These are phyloP conservation scores for Schwanniomyces occidentalis DNA, from an alignment of 805 yeast species.

Conservation along the genomic window DNA sequence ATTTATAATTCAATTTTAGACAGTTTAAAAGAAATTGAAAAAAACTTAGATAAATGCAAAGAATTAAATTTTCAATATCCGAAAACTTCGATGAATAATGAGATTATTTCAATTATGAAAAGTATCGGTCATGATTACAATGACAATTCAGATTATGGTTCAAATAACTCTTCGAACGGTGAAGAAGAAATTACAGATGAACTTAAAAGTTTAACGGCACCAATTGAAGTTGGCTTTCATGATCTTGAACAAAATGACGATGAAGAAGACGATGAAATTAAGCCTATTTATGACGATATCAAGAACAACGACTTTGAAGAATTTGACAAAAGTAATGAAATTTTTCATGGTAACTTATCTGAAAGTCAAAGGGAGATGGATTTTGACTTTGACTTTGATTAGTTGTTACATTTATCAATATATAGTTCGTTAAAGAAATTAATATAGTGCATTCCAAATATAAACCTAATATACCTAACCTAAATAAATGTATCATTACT, in stretches of 20 bases:
- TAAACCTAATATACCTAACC: too few relatives aligned
- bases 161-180: not conserved
- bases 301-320: not conserved
- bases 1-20: slow-evolving; percentile 9
- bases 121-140: slow-evolving; percentile 3
- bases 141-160: slow-evolving; percentile 2
- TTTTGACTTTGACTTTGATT: slow-evolving; percentile 9
- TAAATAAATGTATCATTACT: too few relatives aligned
- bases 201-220: not conserved
- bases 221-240: too few relatives aligned
- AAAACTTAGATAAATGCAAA: slow-evolving; percentile 22
- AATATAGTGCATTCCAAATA: too few relatives aligned
- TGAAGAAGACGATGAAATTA: slow-evolving; percentile 1
- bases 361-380: slow-evolving; percentile 3
- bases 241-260: slow-evolving; percentile 3
- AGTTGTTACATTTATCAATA: slow-evolving; percentile 2
- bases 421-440: too few relatives aligned
- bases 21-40: slow-evolving; percentile 11
- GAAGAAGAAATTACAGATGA: slow-evolving; percentile 2
- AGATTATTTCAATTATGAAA: slow-evolving; percentile 8
- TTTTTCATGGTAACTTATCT: not conserved
- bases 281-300: not conserved
- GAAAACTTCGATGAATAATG: slow-evolving; percentile 15
- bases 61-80: slow-evolving; percentile 26
- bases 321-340: not conserved